These are phyloP conservation scores for Termitomyces sp. DNA, from an alignment of 768 basidiomycete species.

Conservation along the genomic window DNA sequence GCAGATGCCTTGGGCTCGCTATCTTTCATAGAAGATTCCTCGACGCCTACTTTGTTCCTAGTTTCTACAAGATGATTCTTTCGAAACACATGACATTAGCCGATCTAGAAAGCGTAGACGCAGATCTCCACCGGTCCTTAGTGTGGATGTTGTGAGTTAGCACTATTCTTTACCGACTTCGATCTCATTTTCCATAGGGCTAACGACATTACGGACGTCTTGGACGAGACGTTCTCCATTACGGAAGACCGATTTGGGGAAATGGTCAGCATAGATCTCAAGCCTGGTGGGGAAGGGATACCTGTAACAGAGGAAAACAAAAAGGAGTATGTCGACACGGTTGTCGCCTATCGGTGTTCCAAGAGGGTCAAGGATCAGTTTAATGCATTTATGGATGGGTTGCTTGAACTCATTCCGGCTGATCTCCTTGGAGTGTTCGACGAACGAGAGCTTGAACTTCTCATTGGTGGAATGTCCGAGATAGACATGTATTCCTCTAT, in stretches of 20 bases:
- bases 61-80: constrained; percentile 77
- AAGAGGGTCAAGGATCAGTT: constrained; percentile 81
- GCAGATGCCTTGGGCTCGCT: constrained; percentile 66
- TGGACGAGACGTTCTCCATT: constrained; percentile 68
- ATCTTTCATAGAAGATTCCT: constrained; percentile 77
- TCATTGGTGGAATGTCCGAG: constrained; percentile 92
- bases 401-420: constrained; percentile 77
- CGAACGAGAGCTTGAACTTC: constrained; percentile 81
- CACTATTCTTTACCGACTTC: too few relatives aligned
- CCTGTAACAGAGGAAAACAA: constrained; percentile 73
- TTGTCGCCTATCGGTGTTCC: constrained; percentile 82
- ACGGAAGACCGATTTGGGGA: constrained; percentile 78
- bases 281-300: constrained; percentile 53
- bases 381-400: constrained; percentile 79
- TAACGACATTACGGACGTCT: constrained; percentile 70
- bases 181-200: constrained; percentile 39
- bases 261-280: constrained; percentile 60
- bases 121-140: constrained; percentile 63
- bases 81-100: constrained; percentile 52
- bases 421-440: constrained; percentile 89
- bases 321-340: constrained; percentile 68
- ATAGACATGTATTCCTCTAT: constrained; percentile 67
- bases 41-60: constrained; percentile 75
- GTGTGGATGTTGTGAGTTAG: constrained; percentile 68
- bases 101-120: constrained; percentile 68